Conservation (phyloP, 2,329 filamentous ascomycete species). For the Aspergillus viridinutans region DNA sequence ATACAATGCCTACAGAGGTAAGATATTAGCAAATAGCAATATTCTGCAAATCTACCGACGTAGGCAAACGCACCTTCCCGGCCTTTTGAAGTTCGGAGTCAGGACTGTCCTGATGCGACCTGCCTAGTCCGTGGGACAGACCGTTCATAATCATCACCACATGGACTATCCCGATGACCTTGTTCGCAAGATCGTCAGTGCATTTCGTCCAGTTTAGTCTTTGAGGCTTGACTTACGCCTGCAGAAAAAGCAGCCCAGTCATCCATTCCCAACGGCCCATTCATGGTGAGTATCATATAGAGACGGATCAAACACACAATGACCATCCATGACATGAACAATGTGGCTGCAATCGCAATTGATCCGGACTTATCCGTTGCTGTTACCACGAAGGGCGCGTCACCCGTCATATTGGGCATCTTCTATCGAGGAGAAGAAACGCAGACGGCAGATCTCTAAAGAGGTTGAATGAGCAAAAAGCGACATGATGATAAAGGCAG, state of each 20-base stretch:
- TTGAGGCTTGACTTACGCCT: conserved; percentile 8
- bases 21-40: too few species aligned
- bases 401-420: conserved; percentile 6
- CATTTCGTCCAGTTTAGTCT: background rate
- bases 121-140: conserved; percentile 22
- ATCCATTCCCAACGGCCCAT: conserved; percentile 20
- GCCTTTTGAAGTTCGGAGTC: conserved; percentile 5
- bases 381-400: conserved; percentile 10
- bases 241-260: conserved; percentile 16
- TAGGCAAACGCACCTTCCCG: conserved; percentile 7
- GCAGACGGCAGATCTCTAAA: background rate
- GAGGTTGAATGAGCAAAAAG: background rate
- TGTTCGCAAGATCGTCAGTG: background rate
- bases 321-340: conserved; percentile 23
- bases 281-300: conserved; percentile 21
- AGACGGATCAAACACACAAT: conserved; percentile 14
- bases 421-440: background rate
- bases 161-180: conserved; percentile 18
- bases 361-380: conserved; percentile 14
- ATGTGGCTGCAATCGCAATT: conserved; percentile 13
- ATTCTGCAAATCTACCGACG: background rate
- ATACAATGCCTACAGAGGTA: conserved; percentile 6
- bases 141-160: conserved; percentile 19
- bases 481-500: conserved; percentile 1
- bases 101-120: conserved; percentile 2